Evolutionary conservation across 106 monocot genomes (phyloP), one percentile per base, ranked within the genome.

Genomic region (Dendrobium nobile): DNA sequence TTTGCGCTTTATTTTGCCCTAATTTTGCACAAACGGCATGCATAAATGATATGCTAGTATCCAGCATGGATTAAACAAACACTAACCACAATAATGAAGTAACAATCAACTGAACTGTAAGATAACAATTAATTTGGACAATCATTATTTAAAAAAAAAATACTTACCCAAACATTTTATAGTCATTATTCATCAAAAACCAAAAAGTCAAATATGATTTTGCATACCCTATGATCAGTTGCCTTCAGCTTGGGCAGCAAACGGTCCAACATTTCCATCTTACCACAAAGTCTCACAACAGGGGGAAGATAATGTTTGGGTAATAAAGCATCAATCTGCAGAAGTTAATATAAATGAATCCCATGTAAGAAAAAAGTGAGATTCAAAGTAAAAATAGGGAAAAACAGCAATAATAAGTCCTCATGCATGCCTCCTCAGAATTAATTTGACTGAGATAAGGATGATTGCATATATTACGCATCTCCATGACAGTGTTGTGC

Each of bases 391-490:
- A 48, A 73, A 51, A 51, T 51, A 51, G 10, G 51, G 13, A 15
- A 19, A 4, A 47, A 79, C 80, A 31, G 41, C 4, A 64, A 13
- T 73, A 67, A 56, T 2, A 72, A 77, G 40, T 47, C 41, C 5
- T 43, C 19, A 18, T 72, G 33, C 70, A 31, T 87, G 80, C 98
- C 98, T 95, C 88, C 59, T 99, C 98, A 78, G 92, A 59, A 84
- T 99, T 92, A 82, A 99, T 89, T 44, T 99, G 98, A 51, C 98
- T 99, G 72, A 99, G 86, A 73, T 95, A 99, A 47, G 98, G 98
- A 82, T 99, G 98, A 85, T 99, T 99, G 87, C 98, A 99, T 73
- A 99, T 99, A 86, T 99, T 99, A 15, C 98, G 92, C 79, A 99
- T 61, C 79, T 99, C 98, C 98, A 99, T 99, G 73, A 99, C 98